Evolutionary conservation across 371 early-diverging fungal genomes (phyloP).

Genomic region (Mucor mucedo): DNA sequence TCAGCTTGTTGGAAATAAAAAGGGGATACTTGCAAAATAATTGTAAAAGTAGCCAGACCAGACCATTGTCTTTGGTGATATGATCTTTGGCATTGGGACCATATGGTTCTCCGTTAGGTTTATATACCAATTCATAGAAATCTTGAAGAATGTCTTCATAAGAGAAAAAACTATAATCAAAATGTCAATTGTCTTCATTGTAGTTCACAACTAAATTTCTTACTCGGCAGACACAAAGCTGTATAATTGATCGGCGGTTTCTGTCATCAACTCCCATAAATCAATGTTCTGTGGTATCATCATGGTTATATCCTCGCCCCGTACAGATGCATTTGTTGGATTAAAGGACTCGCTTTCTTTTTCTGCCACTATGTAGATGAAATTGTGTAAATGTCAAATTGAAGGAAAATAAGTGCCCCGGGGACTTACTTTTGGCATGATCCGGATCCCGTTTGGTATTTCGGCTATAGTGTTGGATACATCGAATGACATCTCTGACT

Average conservation of each 20-base stretch:
- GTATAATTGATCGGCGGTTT: conserved; percentile 80
- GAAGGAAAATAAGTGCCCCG: not conserved
- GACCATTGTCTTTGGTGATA: conserved; percentile 73
- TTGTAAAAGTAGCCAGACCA: conserved; percentile 77
- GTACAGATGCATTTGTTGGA: conserved; percentile 19
- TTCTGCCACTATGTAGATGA: not conserved
- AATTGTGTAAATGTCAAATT: not conserved
- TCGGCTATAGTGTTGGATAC: conserved; percentile 59
- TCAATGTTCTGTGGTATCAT: conserved; percentile 69
- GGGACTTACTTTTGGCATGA: conserved; percentile 9
- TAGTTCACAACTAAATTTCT: conserved; percentile 2
- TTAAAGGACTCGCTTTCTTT: conserved; percentile 28
- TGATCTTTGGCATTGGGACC: conserved; percentile 45
- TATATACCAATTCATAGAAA: conserved; percentile 66
- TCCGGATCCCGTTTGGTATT: conserved; percentile 23
- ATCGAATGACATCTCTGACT: conserved; percentile 68
- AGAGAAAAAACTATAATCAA: conserved; percentile 51
- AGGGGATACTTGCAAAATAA: conserved; percentile 60
- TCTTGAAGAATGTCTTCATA: conserved; percentile 72
- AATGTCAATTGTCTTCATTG: no score
- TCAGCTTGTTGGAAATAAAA: not conserved
- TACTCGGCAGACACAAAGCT: conserved; percentile 74
- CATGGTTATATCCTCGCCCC: conserved; percentile 60
- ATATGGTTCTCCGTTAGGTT: conserved; percentile 53
- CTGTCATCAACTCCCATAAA: conserved; percentile 78